phyloP scores from a whole-genome alignment of 352 stramenopile genomes.

The Globisporangium cystogenes region DNA sequence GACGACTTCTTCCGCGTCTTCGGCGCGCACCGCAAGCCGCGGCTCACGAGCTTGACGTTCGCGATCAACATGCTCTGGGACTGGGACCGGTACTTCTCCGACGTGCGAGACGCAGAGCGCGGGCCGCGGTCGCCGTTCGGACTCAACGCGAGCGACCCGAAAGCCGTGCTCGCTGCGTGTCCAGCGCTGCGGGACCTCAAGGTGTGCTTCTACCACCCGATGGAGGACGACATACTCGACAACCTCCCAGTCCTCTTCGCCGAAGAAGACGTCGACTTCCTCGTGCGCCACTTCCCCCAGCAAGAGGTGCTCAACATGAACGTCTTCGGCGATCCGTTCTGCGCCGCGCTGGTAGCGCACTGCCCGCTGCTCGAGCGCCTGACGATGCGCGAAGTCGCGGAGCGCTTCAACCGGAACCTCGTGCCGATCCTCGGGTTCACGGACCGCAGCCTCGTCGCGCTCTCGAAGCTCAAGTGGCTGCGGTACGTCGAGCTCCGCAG shows the following conservation, averaged over 20 bases:
- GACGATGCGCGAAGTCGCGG: conserved; percentile 21
- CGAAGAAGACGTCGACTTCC: conserved; percentile 18
- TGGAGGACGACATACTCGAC: conserved; percentile 21
- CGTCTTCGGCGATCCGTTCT: conserved; percentile 34
- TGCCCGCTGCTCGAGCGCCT: conserved; percentile 29
- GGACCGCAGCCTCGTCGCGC: conserved; percentile 19
- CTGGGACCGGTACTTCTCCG: conserved; percentile 26
- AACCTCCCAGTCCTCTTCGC: conserved; percentile 17
- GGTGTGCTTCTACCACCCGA: conserved; percentile 30
- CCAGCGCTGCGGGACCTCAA: conserved; percentile 26
- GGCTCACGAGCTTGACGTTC: conserved; percentile 27
- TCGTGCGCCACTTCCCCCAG: conserved; percentile 14
- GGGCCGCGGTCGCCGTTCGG: conserved; percentile 16
- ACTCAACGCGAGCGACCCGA: conserved; percentile 20
- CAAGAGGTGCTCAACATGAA: conserved; percentile 37
- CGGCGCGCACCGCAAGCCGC: conserved; percentile 27
- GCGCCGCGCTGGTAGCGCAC: conserved; percentile 16
- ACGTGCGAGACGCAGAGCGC: not conserved
- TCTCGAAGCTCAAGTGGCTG: conserved; percentile 26
- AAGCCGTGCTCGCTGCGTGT: conserved; percentile 23
- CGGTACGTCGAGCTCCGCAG: conserved; percentile 21
- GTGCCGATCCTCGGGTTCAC: conserved; percentile 28
- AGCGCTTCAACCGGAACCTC: conserved; percentile 24
- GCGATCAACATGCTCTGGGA: conserved; percentile 37
- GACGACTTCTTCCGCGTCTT: conserved; percentile 47